These are phyloP conservation scores for Termitomyces sp. DNA, from an alignment of 768 basidiomycete genomes.

Conservation along the genomic window DNA sequence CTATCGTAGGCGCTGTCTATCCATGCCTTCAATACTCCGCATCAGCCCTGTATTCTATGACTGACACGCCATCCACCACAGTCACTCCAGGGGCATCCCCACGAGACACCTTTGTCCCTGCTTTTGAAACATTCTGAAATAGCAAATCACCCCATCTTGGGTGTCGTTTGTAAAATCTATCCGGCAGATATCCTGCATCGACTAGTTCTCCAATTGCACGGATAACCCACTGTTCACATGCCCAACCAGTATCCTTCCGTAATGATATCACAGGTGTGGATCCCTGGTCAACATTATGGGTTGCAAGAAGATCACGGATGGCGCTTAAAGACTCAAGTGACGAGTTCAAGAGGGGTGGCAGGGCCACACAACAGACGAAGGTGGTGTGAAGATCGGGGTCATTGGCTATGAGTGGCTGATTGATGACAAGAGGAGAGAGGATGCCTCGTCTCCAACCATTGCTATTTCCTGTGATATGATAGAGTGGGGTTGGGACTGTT, in stretches of 20 bases:
- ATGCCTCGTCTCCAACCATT: slow-evolving; percentile 3
- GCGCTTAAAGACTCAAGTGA: not conserved
- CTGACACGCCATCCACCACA: not conserved
- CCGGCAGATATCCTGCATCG: not conserved
- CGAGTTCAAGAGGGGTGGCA: not conserved
- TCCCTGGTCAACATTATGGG: not conserved
- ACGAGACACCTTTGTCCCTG: not conserved
- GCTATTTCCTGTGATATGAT: slow-evolving; percentile 2
- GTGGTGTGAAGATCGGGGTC: not conserved
- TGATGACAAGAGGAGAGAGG: not conserved
- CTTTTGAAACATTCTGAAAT: not conserved
- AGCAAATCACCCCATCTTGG: not conserved
- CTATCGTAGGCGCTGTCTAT: not conserved
- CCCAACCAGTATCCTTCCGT: not conserved
- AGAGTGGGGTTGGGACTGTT: not conserved
- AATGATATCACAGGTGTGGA: not conserved
- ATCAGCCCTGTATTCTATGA: not conserved
- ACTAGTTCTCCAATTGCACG: not conserved
- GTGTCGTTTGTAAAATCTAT: not conserved
- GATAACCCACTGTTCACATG: not conserved
- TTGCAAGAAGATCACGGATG: not conserved
- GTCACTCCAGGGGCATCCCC: not conserved
- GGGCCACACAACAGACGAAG: not conserved
- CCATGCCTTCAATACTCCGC: not conserved
- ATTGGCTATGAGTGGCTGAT: slow-evolving; percentile 1